phyloP scores from a whole-genome alignment of 345 rosid genomes.

The Gossypioides kirkii region DNA sequence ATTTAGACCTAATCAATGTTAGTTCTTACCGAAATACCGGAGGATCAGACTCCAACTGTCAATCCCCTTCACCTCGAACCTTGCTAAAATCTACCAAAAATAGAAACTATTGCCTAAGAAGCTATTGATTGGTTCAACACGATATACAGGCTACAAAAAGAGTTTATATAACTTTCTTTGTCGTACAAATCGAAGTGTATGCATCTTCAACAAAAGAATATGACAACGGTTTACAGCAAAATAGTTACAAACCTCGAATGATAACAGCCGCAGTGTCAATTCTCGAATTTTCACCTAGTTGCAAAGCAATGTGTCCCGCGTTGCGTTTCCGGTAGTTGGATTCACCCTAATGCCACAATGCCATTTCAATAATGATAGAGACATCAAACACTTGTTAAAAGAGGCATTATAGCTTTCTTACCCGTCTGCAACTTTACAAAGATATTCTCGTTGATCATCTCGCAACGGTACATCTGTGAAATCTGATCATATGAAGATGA shows the following conservation, averaged over 20 bases:
- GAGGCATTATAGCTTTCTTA: constrained; percentile 20
- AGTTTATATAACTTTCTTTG: background rate
- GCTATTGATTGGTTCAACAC: background rate
- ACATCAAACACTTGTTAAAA: background rate
- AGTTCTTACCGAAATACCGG: background rate
- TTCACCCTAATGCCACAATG: constrained; percentile 48
- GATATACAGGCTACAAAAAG: background rate
- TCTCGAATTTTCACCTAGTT: constrained; percentile 31
- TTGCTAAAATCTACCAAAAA: background rate
- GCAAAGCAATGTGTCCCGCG: constrained; percentile 79
- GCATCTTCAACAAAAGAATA: background rate
- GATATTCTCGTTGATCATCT: constrained; percentile 82
- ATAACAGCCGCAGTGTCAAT: constrained; percentile 12
- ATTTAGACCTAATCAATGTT: background rate
- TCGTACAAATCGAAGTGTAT: background rate
- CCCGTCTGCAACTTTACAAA: constrained; percentile 90
- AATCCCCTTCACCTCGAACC: background rate
- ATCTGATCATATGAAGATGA: constrained; percentile 35
- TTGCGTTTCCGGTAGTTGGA: constrained; percentile 68
- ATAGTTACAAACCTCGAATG: constrained; percentile 14
- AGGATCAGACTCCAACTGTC: background rate
- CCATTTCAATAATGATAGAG: background rate
- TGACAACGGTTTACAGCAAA: background rate
- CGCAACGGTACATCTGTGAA: constrained; percentile 93
- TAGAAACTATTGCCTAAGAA: background rate